Evolutionary conservation across 1,284 basidiomycete genomes (phyloP).

Genomic region (Thecaphora thlaspeos): DNA sequence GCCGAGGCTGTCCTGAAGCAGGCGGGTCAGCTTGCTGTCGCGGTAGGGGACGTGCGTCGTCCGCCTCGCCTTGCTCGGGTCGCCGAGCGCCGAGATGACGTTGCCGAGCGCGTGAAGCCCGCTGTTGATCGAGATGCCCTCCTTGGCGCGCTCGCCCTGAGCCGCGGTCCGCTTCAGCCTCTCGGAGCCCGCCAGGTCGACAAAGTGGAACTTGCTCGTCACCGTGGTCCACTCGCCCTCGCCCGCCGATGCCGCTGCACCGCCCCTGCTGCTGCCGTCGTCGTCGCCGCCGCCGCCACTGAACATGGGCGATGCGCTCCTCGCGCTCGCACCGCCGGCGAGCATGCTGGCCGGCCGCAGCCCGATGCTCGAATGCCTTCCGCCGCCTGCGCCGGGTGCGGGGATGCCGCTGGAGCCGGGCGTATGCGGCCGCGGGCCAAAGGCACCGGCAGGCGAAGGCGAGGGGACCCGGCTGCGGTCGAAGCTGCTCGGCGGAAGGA

Average conservation of each 20-base stretch:
- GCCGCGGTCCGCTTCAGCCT: conserved; percentile 62
- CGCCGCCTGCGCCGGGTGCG: conserved; percentile 16
- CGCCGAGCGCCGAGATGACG: conserved; percentile 96
- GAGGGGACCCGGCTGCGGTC: neutral
- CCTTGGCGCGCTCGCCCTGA: conserved; percentile 90
- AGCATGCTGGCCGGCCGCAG: conserved; percentile 32
- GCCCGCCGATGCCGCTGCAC: no score
- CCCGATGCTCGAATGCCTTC: conserved; percentile 17
- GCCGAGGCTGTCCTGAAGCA: conserved; percentile 94
- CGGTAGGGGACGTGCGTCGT: conserved; percentile 84
- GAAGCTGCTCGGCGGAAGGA: conserved; percentile 2
- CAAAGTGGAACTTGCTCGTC: conserved; percentile 96
- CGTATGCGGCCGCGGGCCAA: conserved; percentile 19
- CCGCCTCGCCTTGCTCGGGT: conserved; percentile 68
- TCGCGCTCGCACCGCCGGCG: neutral
- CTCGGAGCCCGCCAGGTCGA: conserved; percentile 95
- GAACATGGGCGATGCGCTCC: conserved; percentile 1
- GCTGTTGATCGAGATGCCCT: conserved; percentile 82
- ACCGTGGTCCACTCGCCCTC: conserved; percentile 69
- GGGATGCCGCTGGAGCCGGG: conserved; percentile 8
- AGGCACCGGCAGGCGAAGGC: conserved; percentile 19
- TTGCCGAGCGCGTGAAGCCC: conserved; percentile 94
- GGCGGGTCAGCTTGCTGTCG: conserved; percentile 90
- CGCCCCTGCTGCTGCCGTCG: no score
- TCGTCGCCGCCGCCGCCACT: neutral